Evolutionary conservation across 192 early-diverging fungal genomes (phyloP).

Genomic region (Coemansia aciculifera): DNA sequence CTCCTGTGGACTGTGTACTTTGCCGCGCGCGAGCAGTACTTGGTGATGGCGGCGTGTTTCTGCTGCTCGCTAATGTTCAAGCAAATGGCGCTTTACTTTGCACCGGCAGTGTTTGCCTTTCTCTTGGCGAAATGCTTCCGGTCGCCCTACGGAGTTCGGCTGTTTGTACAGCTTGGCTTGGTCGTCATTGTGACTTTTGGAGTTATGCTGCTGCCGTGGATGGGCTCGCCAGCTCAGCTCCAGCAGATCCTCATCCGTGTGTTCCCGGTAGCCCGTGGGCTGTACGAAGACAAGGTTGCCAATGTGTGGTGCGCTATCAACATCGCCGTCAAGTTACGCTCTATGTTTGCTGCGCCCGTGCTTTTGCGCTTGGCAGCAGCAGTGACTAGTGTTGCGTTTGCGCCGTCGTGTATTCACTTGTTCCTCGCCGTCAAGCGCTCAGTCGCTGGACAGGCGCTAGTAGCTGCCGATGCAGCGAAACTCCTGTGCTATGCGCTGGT

Average conservation of each 20-base stretch:
- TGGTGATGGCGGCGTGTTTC: conserved; percentile 78
- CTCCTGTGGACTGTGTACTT: conserved; percentile 72
- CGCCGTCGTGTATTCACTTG: conserved; percentile 74
- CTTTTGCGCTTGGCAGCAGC: conserved; percentile 70
- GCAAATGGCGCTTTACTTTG: conserved; percentile 96
- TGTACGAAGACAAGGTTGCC: conserved; percentile 99
- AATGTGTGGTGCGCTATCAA: conserved; percentile 96
- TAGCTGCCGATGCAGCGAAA: conserved; percentile 7
- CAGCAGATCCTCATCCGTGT: conserved; percentile 79
- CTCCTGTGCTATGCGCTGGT: conserved; percentile 71
- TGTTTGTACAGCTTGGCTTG: conserved; percentile 70
- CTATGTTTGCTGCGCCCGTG: conserved; percentile 59
- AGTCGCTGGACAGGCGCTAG: neutral
- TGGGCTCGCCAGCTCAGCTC: conserved; percentile 61
- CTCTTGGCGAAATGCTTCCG: conserved; percentile 76
- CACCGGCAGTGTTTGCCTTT: conserved; percentile 87
- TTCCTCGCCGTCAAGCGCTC: conserved; percentile 56
- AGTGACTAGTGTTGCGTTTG: conserved; percentile 66
- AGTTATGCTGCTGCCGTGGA: conserved; percentile 69
- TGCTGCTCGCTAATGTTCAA: conserved; percentile 87
- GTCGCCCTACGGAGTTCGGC: conserved; percentile 10
- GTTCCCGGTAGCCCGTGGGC: conserved; percentile 89
- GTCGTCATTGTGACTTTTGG: conserved; percentile 74
- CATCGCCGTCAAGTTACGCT: conserved; percentile 78
- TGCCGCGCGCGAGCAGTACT: conserved; percentile 62